phyloP scores from a whole-genome alignment of 352 stramenopile species.

The Elongisporangium prolatum region DNA sequence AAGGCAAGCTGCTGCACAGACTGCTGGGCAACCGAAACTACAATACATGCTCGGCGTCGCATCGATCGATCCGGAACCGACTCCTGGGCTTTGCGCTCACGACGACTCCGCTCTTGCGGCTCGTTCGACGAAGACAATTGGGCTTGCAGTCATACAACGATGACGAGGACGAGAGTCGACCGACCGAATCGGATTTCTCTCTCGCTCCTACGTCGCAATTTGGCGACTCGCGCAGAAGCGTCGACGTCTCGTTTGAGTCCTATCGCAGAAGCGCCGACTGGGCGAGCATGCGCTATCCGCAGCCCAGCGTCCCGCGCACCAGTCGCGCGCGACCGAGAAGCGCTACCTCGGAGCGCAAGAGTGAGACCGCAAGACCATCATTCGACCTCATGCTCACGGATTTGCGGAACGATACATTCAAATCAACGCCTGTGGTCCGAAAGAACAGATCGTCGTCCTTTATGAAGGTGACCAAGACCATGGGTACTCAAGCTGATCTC shows the following conservation, averaged over 20 bases:
- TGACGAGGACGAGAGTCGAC: background rate
- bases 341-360: background rate
- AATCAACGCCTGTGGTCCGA: constrained; percentile 8
- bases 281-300: background rate
- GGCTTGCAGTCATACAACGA: constrained; percentile 10
- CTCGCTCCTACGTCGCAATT: background rate
- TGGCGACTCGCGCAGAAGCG: background rate
- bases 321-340: background rate
- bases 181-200: background rate
- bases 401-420: constrained; percentile 14
- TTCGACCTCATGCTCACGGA: constrained; percentile 14
- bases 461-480: constrained; percentile 39
- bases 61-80: constrained; percentile 15
- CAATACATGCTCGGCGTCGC: background rate
- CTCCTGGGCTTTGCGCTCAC: constrained; percentile 25
- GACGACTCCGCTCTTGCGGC: constrained; percentile 14
- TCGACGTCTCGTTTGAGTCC: background rate
- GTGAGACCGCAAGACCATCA: constrained; percentile 1
- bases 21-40: background rate
- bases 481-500: background rate
- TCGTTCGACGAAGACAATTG: constrained; percentile 22
- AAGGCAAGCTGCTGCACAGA: background rate
- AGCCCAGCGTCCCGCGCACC: background rate
- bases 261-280: background rate
- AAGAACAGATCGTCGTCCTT: constrained; percentile 23